Evolutionary conservation across 2,329 filamentous ascomycete species (phyloP), one percentile per base, ranked within the genome.

Genomic region (Penicillium sp.): DNA sequence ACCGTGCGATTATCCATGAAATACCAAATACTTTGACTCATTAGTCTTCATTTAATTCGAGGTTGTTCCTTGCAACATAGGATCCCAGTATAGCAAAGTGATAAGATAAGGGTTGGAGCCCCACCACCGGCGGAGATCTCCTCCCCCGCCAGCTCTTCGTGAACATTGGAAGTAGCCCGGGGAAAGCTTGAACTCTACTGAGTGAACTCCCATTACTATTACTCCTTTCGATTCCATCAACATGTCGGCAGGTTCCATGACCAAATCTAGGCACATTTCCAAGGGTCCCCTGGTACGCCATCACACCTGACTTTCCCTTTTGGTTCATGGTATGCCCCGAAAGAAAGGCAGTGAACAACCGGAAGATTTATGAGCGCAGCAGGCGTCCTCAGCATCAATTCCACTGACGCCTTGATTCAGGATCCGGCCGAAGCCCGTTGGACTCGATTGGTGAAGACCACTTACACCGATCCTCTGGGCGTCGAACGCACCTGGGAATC

Each of bases 401-500:
- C 13, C 5, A 18, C 24, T 45, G 13, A 39, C 34, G 29, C 16
- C 44, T 52, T 34, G 38, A 45, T 46, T n/a, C 31, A 75, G 73
- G 65, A 71, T 43, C 63, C 69, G 31, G 56, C 61, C 15, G 72
- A 76, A 48, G 73, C 75, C 34, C 69, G 64, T 62, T 78, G 75
- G 75, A 67, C 71, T 41, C 65, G 68, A 54, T 58, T 76, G 48
- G 65, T 75, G 28, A 76, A 75, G 53, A 71, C 69, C 10, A 75
- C 67, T 3, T 78, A 77, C 55, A 60, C 59, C 29, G 75, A 77
- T 54, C 75, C 75, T 0, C 57, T 72, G 23, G 75, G 75, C 5
- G 66, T 73, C 7, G 58, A 72, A 51, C 65, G 75, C 47, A 71
- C 69, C 15, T 78, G 75, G 75, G 75, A 78, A 56, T 73, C 72